These are phyloP conservation scores for Hortaea sp. DNA, from an alignment of 2,329 filamentous ascomycete genomes.

Conservation along the genomic window DNA sequence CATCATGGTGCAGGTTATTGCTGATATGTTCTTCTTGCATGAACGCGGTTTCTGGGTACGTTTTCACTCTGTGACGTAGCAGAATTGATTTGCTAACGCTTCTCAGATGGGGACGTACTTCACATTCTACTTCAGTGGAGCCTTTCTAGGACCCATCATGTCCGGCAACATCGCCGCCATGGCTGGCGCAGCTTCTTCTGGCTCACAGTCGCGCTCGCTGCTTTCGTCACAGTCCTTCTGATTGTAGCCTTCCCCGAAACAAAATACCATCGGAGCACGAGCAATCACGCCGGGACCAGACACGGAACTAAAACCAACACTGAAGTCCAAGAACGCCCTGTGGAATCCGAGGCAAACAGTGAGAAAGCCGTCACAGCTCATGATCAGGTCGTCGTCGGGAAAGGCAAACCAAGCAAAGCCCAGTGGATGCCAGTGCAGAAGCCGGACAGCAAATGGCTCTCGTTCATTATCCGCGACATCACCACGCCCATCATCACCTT, in stretches of 20 bases:
- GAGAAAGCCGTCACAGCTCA: conserved; percentile 8
- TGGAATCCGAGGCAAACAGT: conserved; percentile 18
- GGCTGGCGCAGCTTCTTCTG: conserved; percentile 40
- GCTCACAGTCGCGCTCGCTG: conserved; percentile 32
- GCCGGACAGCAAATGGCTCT: conserved; percentile 30
- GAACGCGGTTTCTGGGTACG: conserved; percentile 21
- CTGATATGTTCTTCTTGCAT: conserved; percentile 36
- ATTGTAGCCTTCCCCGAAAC: conserved; percentile 35
- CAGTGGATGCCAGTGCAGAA: conserved; percentile 31
- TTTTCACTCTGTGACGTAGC: background rate
- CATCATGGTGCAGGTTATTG: conserved; percentile 34
- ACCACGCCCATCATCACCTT: conserved; percentile 33
- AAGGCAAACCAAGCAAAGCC: conserved; percentile 28
- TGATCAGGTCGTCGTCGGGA: conserved; percentile 13
- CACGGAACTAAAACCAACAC: conserved; percentile 6
- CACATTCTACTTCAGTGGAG: conserved; percentile 32
- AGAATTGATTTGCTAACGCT: background rate
- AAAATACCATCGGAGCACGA: conserved; percentile 26
- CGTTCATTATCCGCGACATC: conserved; percentile 31
- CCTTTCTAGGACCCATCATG: conserved; percentile 36
- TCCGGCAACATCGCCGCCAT: conserved; percentile 32
- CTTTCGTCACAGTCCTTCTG: conserved; percentile 30
- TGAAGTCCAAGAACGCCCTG: conserved; percentile 21
- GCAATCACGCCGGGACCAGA: conserved; percentile 2
- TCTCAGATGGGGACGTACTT: conserved; percentile 19